Evolutionary conservation across 306 rosid species (phyloP), one percentile per base, ranked within the genome.

Genomic region (Vachellia pachyceras): DNA sequence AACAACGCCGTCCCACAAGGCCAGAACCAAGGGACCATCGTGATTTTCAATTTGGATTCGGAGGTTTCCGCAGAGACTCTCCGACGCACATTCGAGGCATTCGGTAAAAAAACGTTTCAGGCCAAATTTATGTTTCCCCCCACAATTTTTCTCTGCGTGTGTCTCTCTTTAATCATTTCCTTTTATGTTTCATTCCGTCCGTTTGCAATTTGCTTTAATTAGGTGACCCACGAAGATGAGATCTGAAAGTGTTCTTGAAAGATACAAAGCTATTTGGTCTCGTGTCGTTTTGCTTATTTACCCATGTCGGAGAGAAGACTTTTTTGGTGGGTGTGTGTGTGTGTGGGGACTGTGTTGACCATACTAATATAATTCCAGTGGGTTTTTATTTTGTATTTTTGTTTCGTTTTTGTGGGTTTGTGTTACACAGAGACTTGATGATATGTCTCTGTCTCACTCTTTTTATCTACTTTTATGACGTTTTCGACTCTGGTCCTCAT

Each of bases 21-120:
- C 9, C 87, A 84, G 44, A 95, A 92, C 78, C 98, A 92, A 69
- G 98, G 98, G 18, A 91, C 98, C 35, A 76, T 95, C 45, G 92
- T 92, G 13, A 49, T 95, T 68, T 95, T 95, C 86, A 90, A 92
- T 74, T 72, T 92, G 41, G 92, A 90, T 82, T 29, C 89, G 25
- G 69, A 79, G 1, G 86, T 91, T 73, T 81, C 97, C 69, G 15
- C 88, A 3, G 25, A 83, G 37, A 58, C 65, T 15, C 86, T 95
- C 11, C 79, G 66, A 40, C 86, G 75, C 9, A 82, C 82, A 37
- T 92, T 92, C 69, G 91, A 90, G 33, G 50, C 85, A 54, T 95
- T 85, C 73, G 98, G 98, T 95, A 91, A 3, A 60, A 60, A 29
- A 41, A 8, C 20, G 33, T 29, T 29, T 29, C 33, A 29, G 12